Percentiles rank a stretch among this genome's conserved stretches.
Evolutionary conservation across 2,329 filamentous ascomycete species (phyloP).

Genomic region (Aphanoascus verrucosus): DNA sequence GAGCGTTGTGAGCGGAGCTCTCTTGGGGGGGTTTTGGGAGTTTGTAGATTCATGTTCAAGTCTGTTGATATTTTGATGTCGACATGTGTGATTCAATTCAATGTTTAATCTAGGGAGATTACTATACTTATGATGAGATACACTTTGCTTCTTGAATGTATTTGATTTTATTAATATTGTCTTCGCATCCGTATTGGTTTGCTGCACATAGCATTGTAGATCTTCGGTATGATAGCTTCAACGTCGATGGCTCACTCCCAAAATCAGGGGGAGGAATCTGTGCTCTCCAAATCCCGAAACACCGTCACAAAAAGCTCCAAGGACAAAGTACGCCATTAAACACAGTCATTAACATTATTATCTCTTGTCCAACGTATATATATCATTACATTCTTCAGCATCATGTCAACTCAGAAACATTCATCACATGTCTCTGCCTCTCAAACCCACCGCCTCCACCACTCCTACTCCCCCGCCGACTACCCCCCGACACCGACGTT

Average conservation of each 20-base stretch:
- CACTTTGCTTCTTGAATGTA: too few relatives aligned
- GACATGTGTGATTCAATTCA: too few relatives aligned
- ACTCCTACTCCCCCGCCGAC: slow-evolving; percentile 6
- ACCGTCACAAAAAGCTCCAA: too few relatives aligned
- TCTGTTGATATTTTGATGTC: not conserved
- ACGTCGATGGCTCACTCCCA: too few relatives aligned
- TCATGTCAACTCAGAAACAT: slow-evolving; percentile 7
- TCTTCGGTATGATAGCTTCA: too few relatives aligned
- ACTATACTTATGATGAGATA: too few relatives aligned
- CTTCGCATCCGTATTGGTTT: too few relatives aligned
- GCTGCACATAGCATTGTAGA: too few relatives aligned
- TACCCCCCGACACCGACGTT: slow-evolving; percentile 12
- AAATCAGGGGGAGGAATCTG: too few relatives aligned
- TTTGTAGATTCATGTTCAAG: not conserved
- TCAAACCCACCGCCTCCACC: not conserved
- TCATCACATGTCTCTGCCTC: slow-evolving; percentile 6
- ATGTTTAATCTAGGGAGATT: too few relatives aligned
- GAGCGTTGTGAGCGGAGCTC: not conserved
- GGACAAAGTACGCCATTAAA: not conserved
- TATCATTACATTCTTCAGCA: slow-evolving; percentile 2
- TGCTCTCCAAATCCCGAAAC: too few relatives aligned
- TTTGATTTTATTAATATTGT: too few relatives aligned
- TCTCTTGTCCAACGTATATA: not conserved
- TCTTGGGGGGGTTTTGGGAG: not conserved
- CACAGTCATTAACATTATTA: not conserved